Evolutionary conservation across 2,329 filamentous ascomycete species (phyloP), one percentile per base, ranked within the genome.

Genomic region (Colletotrichum viniferum): DNA sequence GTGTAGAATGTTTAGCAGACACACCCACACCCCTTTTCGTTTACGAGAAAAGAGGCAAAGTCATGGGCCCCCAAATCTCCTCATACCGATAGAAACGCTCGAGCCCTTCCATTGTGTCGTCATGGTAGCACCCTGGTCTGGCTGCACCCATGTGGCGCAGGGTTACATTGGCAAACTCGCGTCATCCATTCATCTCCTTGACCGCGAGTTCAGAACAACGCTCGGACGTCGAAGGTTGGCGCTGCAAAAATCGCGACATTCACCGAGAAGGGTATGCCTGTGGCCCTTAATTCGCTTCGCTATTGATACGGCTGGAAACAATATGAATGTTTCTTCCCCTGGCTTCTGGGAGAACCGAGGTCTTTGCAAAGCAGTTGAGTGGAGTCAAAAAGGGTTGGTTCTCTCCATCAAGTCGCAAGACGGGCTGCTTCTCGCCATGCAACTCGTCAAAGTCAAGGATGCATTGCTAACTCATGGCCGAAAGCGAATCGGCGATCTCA

Each of bases 141-240:
- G 48, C 48, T 28, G 26, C 36, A 70, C 48, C 38, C 63, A 55
- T 63, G 65, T 62, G 65, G 43, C 30, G 13, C 62, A 66, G 62
- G 38, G 68, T 74, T 67, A 36, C 62, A 72, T 65, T 30, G n/a
- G 36, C 56, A 61, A 13, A 60, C 71, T 71, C 61, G 60, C 68
- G 72, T 67, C 55, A 66, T 73, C 60, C 68, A 74, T 48, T 71
- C 52, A 66, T 71, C 32, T 71, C 72, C 34, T 43, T 12, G 43
- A 65, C 28, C 38, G 52, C 43, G 24, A 14, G 30, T 34, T 21
- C 36, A 34, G 55, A 34, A 26, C 9, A 38, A 14, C 55, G 69
- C 62, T 63, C 55, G 34, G 52, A 61, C 72, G 26, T 13, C n/a
- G 5, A 10, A 21, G 34, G 52, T 24, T 26, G n/a, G 38, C 48